Percentiles rank a stretch among this genome's conserved stretches.
phyloP scores from a whole-genome alignment of 768 basidiomycete species.

The Suillus subalutaceus region DNA sequence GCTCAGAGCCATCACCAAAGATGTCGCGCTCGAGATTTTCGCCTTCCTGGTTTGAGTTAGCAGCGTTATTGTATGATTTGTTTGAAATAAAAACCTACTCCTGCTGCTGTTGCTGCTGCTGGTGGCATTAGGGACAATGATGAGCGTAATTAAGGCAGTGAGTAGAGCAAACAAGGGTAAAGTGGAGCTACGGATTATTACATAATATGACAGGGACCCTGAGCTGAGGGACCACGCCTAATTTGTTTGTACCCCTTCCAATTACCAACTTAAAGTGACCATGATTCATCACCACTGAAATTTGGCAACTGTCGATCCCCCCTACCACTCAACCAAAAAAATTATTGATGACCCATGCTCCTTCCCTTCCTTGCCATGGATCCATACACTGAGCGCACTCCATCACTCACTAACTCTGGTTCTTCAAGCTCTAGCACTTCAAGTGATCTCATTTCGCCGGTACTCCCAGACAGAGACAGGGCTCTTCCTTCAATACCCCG shows the following conservation, averaged over 20 bases:
- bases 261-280: not conserved
- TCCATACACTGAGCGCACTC: constrained; percentile 24
- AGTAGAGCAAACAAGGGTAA: constrained; percentile 6
- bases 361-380: constrained; percentile 27
- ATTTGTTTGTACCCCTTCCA: constrained; percentile 1
- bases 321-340: not conserved
- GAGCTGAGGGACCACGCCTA: not conserved
- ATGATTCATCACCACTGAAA: not conserved
- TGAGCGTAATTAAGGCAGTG: not conserved
- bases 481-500: constrained; percentile 25
- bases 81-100: constrained; percentile 5
- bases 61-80: too few relatives aligned
- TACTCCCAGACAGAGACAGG: constrained; percentile 8
- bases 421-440: constrained; percentile 21
- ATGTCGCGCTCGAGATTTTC: constrained; percentile 66
- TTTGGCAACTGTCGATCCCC: constrained; percentile 3
- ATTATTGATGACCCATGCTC: constrained; percentile 12
- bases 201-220: not conserved
- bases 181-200: not conserved
- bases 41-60: constrained; percentile 13
- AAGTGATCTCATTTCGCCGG: constrained; percentile 17
- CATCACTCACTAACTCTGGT: constrained; percentile 33
- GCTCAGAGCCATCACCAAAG: constrained; percentile 85
- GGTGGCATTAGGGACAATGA: constrained; percentile 15
- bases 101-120: not conserved